These are phyloP conservation scores for Rhododendron simsii DNA, from an alignment of 148 eudicot species.

Conservation along the genomic window DNA sequence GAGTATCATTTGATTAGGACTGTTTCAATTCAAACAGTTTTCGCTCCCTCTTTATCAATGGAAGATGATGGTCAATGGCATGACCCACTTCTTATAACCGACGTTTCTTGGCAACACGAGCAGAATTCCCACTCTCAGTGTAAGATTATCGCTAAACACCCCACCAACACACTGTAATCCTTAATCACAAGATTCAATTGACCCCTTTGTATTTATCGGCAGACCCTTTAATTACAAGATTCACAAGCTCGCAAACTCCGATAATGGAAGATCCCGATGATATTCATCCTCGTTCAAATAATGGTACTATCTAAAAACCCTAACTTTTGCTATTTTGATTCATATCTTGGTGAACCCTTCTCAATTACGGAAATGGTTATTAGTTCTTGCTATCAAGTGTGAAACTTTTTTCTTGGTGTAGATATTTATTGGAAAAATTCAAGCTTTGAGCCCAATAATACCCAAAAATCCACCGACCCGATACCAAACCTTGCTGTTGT, in stretches of 20 bases:
- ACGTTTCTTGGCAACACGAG: conserved; percentile 50
- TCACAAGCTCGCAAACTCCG: conserved; percentile 17
- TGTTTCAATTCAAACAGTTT: conserved; percentile 21
- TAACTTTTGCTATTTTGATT: background rate
- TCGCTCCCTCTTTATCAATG: conserved; percentile 32
- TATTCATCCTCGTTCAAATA: conserved; percentile 11
- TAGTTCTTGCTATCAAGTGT: background rate
- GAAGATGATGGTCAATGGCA: conserved; percentile 53
- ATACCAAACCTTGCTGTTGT: background rate
- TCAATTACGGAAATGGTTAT: background rate
- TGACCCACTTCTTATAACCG: conserved; percentile 87
- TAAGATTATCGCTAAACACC: conserved; percentile 10
- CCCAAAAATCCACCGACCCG: conserved; percentile 8
- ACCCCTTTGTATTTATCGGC: conserved; percentile 7
- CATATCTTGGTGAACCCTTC: background rate
- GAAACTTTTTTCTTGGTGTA: background rate
- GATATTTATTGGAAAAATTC: conserved; percentile 11
- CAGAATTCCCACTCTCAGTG: conserved; percentile 25
- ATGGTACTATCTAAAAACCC: conserved; percentile 19
- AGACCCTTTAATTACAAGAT: conserved; percentile 13
- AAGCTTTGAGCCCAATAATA: conserved; percentile 1
- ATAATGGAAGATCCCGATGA: conserved; percentile 26
- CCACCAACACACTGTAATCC: background rate
- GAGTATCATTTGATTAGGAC: conserved; percentile 6
- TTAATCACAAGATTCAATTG: background rate